phyloP scores from a whole-genome alignment of 345 rosid genomes.

The Crucihimalaya himalaica region DNA sequence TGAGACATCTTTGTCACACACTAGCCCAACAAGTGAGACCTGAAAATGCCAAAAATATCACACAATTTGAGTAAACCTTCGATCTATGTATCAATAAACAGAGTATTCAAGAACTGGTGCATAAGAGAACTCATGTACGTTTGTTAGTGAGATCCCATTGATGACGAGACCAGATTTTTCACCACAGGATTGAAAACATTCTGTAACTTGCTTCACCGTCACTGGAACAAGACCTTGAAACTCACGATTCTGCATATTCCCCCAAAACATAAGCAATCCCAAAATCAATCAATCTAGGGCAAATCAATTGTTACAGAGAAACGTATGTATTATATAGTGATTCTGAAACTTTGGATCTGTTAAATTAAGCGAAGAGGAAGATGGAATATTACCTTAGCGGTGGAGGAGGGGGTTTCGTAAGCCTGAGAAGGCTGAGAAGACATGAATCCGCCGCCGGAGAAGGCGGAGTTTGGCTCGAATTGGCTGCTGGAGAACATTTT shows the following conservation, averaged over 20 bases:
- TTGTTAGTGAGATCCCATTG: constrained; percentile 60
- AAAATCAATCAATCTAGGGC: not conserved
- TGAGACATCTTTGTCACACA: constrained; percentile 57
- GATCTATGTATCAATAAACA: not conserved
- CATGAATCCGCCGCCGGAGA: constrained; percentile 70
- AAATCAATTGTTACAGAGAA: not conserved
- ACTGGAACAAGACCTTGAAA: constrained; percentile 68
- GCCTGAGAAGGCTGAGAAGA: constrained; percentile 64
- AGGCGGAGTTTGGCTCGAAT: constrained; percentile 54
- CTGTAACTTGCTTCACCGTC: constrained; percentile 85
- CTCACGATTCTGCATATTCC: constrained; percentile 56
- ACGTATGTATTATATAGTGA: not conserved
- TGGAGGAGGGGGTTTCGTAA: constrained; percentile 52
- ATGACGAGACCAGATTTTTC: constrained; percentile 72
- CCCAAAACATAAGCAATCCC: not conserved
- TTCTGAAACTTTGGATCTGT: not conserved
- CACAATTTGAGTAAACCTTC: not conserved
- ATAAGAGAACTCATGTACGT: constrained; percentile 8
- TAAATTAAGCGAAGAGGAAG: not conserved
- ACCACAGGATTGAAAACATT: constrained; percentile 69
- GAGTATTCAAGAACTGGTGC: not conserved
- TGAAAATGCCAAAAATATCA: constrained; percentile 18
- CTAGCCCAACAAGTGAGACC: constrained; percentile 82
- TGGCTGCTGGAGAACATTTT: constrained; percentile 75
- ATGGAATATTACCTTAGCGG: constrained; percentile 50